These are phyloP conservation scores for Psilocybe subaeruginosa DNA, from an alignment of 768 basidiomycete species.

Conservation along the genomic window DNA sequence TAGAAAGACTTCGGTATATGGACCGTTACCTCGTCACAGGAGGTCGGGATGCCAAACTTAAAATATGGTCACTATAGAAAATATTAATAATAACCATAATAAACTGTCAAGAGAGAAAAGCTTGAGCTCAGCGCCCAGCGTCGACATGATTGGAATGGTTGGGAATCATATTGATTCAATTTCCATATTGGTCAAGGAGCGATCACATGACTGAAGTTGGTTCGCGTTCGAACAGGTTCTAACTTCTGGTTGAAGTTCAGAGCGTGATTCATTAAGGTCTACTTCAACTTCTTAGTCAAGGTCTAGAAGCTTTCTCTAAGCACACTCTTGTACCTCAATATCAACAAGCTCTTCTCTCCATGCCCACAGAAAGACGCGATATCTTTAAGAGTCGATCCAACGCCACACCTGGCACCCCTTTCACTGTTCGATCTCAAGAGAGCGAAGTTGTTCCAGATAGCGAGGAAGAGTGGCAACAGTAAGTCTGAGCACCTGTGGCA, in stretches of 20 bases:
- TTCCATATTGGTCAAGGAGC: background rate
- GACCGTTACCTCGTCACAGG: constrained; percentile 94
- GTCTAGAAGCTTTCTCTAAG: too few species aligned
- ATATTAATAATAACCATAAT: constrained; percentile 6
- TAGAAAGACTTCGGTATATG: constrained; percentile 91
- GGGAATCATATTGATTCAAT: background rate
- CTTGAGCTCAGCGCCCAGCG: too few species aligned
- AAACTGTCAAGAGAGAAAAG: background rate
- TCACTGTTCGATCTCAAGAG: background rate
- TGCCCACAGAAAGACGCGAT: constrained; percentile 5
- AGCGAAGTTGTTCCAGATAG: constrained; percentile 49
- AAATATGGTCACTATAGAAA: constrained; percentile 87
- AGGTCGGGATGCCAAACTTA: constrained; percentile 82
- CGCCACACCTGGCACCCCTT: background rate
- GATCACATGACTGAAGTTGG: constrained; percentile 1
- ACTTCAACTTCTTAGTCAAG: too few species aligned
- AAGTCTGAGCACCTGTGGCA: constrained; percentile 9
- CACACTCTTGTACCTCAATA: too few species aligned
- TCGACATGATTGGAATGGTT: too few species aligned
- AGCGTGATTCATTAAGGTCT: too few species aligned
- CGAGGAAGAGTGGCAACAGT: constrained; percentile 48
- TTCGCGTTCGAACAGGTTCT: background rate
- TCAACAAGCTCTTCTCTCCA: background rate
- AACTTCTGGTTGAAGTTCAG: too few species aligned
- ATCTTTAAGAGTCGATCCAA: background rate